Evolutionary conservation across 306 rosid genomes (phyloP).

Genomic region (Calophaca sinica): DNA sequence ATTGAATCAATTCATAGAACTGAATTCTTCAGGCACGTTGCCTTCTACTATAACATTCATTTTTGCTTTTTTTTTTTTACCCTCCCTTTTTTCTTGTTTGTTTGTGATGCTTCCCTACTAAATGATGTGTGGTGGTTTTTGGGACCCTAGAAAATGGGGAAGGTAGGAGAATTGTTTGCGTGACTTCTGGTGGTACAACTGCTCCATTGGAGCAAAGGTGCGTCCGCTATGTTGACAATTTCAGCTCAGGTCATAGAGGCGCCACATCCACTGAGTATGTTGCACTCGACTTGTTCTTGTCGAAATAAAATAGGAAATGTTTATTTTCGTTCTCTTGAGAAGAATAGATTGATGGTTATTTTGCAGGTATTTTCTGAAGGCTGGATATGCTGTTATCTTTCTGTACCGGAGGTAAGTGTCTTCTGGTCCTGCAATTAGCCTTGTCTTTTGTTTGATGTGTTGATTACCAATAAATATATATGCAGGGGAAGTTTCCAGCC

Average conservation of each 20-base stretch:
- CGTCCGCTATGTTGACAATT: conserved; percentile 91
- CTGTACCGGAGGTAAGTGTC: conserved; percentile 65
- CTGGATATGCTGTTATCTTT: conserved; percentile 95
- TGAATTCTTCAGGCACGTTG: conserved; percentile 64
- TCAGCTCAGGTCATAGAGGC: conserved; percentile 98
- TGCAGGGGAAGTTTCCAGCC: conserved; percentile 93
- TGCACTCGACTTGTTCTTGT: conserved; percentile 30
- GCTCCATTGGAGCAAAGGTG: conserved; percentile 93
- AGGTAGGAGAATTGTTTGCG: conserved; percentile 75
- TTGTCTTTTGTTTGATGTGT: conserved; percentile 4
- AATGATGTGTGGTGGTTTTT: conserved; percentile 35
- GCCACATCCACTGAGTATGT: conserved; percentile 95
- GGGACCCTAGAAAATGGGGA: conserved; percentile 55
- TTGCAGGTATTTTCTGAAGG: conserved; percentile 82
- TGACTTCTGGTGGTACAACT: conserved; percentile 96
- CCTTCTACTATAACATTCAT: conserved; percentile 1
- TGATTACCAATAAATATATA: conserved; percentile 33
- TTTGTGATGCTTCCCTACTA: conserved; percentile 19
- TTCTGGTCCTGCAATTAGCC: neutral
- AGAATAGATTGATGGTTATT: conserved; percentile 35
- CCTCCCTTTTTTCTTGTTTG: neutral
- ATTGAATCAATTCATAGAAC: conserved; percentile 61
- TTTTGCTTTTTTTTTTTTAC: neutral
- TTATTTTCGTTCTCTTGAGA: conserved; percentile 20
- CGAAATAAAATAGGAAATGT: neutral